Conservation (phyloP, 768 basidiomycete genomes). For the Lyophyllum semitale region DNA sequence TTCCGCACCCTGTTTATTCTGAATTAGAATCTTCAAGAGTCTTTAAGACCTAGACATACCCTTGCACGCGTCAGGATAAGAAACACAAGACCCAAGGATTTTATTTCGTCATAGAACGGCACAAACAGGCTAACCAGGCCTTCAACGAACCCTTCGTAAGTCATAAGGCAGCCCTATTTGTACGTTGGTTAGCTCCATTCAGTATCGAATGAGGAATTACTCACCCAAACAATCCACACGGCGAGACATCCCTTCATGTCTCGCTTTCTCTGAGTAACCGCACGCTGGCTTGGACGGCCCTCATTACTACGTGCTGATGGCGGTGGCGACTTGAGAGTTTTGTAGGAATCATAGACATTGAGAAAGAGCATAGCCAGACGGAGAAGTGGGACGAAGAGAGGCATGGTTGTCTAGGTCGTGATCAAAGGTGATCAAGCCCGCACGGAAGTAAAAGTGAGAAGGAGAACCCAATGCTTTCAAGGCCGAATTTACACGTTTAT, state of each 20-base stretch:
- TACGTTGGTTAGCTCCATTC: constrained; percentile 8
- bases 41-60: constrained; percentile 35
- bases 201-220: constrained; percentile 12
- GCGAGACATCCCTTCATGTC: constrained; percentile 84
- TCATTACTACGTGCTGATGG: constrained; percentile 54
- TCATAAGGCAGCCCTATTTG: constrained; percentile 62
- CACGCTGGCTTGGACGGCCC: constrained; percentile 65
- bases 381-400: constrained; percentile 65
- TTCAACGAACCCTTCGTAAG: constrained; percentile 71
- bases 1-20: constrained; percentile 70
- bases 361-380: constrained; percentile 72
- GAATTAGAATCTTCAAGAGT: neutral
- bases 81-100: constrained; percentile 71
- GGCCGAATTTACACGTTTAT: neutral
- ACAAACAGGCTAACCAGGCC: constrained; percentile 66
- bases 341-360: constrained; percentile 85
- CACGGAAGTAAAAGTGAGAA: neutral
- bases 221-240: constrained; percentile 87
- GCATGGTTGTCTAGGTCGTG: constrained; percentile 46
- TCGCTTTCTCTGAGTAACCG: constrained; percentile 75
- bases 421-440: neutral
- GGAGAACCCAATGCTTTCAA: neutral
- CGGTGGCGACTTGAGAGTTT: constrained; percentile 71
- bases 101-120: constrained; percentile 85
- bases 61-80: constrained; percentile 75